phyloP scores from a whole-genome alignment of 2,329 filamentous ascomycete genomes.

The Fusarium duplospermum region DNA sequence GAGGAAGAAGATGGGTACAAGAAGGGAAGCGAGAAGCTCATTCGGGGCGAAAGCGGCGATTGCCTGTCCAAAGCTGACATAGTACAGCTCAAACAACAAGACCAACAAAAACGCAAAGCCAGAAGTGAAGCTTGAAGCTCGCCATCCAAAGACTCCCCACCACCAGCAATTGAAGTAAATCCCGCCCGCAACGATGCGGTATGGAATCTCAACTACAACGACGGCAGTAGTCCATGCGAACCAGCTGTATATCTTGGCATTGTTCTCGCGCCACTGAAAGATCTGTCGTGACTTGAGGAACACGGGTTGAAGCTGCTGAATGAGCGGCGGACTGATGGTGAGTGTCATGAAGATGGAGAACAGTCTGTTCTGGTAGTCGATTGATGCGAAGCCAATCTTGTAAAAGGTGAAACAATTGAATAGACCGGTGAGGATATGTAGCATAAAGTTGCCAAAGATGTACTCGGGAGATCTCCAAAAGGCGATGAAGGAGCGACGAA shows the following conservation, averaged over 20 bases:
- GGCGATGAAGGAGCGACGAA: conserved; percentile 68
- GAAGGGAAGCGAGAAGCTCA: conserved; percentile 71
- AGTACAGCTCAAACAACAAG: conserved; percentile 75
- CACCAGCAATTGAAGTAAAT: conserved; percentile 66
- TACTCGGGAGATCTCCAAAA: conserved; percentile 77
- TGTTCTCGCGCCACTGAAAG: conserved; percentile 78
- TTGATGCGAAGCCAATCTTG: conserved; percentile 65
- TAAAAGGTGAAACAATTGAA: conserved; percentile 81
- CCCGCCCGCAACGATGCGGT: conserved; percentile 72
- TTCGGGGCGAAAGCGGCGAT: conserved; percentile 76
- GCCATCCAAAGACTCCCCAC: conserved; percentile 62
- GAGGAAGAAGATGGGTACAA: conserved; percentile 77
- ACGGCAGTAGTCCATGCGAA: conserved; percentile 74
- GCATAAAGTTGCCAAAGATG: conserved; percentile 69
- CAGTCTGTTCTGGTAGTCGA: conserved; percentile 76
- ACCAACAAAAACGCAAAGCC: conserved; percentile 73
- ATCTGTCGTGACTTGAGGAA: conserved; percentile 75
- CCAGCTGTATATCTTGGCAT: conserved; percentile 86
- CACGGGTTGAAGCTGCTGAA: conserved; percentile 81
- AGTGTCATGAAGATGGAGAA: conserved; percentile 84
- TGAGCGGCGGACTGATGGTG: conserved; percentile 78
- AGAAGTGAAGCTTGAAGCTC: conserved; percentile 64
- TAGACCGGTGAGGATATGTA: conserved; percentile 71
- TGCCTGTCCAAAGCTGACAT: conserved; percentile 73
- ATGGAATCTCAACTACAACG: conserved; percentile 77